Base-by-base conservation (phyloP, 2,329 filamentous ascomycete genomes). In the Pyrenophora graminea region DNA sequence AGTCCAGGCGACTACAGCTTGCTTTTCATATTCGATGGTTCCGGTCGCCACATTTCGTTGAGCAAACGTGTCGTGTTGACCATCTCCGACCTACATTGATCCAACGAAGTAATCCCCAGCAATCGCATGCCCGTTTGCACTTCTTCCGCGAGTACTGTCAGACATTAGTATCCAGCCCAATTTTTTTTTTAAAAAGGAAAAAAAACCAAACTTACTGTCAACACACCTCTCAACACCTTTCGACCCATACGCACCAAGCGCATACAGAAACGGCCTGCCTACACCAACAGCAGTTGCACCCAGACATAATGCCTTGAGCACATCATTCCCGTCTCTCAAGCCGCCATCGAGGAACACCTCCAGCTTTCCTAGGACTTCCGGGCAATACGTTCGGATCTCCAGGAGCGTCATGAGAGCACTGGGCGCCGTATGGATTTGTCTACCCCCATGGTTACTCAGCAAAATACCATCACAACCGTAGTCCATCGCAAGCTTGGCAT, bases 101-200 rank as follows among this genome's bases (percentile, higher is more conserved):
- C 77, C 8, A 88, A 70, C 54, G 82, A 79, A 1, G 83, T 86
- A 30, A 88, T 77, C 2, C 86, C 86, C 50, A 85, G 81, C 67
- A 87, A 78, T 21, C 81, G 79, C 85, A 88, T 88, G 2, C 84
- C 84, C 2, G 82, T 86, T 58, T 85, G 80, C 3, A 88, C 68
- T 66, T 89, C 85, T 53, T 88, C 85, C 23, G 70, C 67, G 36
- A 79, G 62, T 21, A 79, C 74, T 73, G 19, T 15, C 9, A 21
- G 13, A 40, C 7, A n/a, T 60, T 38, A 67, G 51, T 31, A 25
- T n/a, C 15, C 3, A 27, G 39, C 25, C n/a, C 21, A 36, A 13
- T 25, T 3, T n/a, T 15, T 2, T 1, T 15, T 15, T 15, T 1
- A 15, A 15, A 15, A 15, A 15, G 15, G 15, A 3, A 7, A 7